Evolutionary conservation across 73 alveolate genomes (phyloP).

Genomic region (Tetrahymena thermophila): DNA sequence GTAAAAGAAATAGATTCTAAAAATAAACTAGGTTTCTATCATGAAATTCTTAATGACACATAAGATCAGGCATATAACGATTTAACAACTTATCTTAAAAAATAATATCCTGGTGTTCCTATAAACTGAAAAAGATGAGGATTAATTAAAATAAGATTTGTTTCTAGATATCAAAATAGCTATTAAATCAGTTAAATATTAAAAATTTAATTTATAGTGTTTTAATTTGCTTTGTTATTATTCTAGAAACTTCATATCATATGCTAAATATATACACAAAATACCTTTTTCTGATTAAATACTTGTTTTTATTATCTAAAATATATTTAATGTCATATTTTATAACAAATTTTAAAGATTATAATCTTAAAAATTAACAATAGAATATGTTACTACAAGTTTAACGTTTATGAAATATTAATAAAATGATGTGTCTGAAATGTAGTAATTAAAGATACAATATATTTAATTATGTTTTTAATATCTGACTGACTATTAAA

Average conservation of each 20-base stretch:
- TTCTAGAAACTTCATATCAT: not conserved
- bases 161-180: not conserved
- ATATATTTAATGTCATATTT: too few relatives aligned
- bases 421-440: not conserved
- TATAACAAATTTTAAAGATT: too few relatives aligned
- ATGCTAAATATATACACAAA: not conserved
- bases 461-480: too few relatives aligned
- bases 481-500: too few relatives aligned
- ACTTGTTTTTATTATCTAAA: too few relatives aligned
- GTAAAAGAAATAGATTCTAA: not conserved
- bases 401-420: not conserved
- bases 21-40: not conserved
- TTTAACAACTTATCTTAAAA: not conserved
- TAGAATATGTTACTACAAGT: too few relatives aligned
- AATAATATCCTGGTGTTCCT: not conserved
- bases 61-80: not conserved
- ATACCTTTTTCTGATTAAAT: not conserved
- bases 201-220: not conserved
- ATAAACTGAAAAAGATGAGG: not conserved
- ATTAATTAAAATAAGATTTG: too few relatives aligned
- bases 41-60: not conserved
- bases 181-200: too few relatives aligned
- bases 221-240: too few relatives aligned
- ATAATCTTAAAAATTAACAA: not conserved
- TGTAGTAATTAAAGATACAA: not conserved